Conservation (phyloP, 1,284 basidiomycete genomes). For the Phenoliferia sp. region DNA sequence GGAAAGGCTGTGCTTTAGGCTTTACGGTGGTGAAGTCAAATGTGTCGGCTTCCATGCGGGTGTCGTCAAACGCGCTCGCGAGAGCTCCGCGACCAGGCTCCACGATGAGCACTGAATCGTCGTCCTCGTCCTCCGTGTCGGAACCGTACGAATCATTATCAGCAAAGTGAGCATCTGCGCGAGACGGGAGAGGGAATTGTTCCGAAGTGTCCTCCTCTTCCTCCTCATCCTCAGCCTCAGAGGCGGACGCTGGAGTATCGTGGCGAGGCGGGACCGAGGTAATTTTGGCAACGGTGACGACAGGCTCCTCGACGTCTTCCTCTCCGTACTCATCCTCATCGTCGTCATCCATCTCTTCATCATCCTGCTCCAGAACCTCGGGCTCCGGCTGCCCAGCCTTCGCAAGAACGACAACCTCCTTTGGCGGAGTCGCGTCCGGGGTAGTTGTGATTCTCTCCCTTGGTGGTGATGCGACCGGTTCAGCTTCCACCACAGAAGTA, state of each 20-base stretch:
- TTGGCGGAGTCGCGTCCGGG: background rate
- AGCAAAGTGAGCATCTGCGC: background rate
- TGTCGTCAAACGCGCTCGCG: constrained; percentile 7
- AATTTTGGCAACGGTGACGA: background rate
- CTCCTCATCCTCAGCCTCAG: constrained; percentile 4
- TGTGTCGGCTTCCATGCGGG: background rate
- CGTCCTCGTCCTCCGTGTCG: constrained; percentile 5
- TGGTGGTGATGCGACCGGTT: too few relatives aligned
- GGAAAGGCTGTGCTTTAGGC: background rate
- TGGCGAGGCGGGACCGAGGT: background rate
- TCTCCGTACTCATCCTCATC: background rate
- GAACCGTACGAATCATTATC: constrained; percentile 4
- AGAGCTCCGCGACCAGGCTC: constrained; percentile 1
- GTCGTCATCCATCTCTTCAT: background rate
- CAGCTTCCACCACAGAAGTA: too few relatives aligned
- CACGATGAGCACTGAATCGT: constrained; percentile 1
- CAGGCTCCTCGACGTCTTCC: constrained; percentile 2
- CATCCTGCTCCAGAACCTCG: background rate
- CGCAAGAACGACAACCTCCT: background rate
- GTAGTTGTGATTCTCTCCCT: background rate
- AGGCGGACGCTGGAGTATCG: background rate
- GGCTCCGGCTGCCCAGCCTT: background rate
- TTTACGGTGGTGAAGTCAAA: background rate
- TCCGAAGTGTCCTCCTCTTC: constrained; percentile 4
- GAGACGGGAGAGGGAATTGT: constrained; percentile 6